A percentile compares a stretch with the other conserved stretches of the same genome.
phyloP scores from a whole-genome alignment of 2,329 filamentous ascomycete species.

The Teratosphaeria epicoccoides region DNA sequence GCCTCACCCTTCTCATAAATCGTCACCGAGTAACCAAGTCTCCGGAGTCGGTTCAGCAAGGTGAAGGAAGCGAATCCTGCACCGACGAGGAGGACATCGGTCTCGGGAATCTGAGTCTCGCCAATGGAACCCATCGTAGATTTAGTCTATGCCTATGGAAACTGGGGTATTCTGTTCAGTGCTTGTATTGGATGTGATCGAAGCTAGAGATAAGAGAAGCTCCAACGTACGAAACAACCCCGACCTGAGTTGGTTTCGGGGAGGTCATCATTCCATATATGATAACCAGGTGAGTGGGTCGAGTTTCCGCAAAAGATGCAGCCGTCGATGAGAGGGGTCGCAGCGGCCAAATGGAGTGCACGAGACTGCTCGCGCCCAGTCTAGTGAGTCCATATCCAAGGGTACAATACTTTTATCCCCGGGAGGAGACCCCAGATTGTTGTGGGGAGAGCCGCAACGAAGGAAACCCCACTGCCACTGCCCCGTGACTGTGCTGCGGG shows the following conservation, averaged over 20 bases:
- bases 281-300: background rate
- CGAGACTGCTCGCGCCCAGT: background rate
- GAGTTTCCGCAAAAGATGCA: background rate
- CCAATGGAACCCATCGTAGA: constrained; percentile 18
- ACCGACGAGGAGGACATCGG: constrained; percentile 11
- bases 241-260: background rate
- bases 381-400: background rate
- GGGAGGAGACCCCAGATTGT: background rate
- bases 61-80: constrained; percentile 10
- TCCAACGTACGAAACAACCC: background rate
- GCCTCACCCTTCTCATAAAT: constrained; percentile 27
- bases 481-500: background rate
- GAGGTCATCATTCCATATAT: background rate
- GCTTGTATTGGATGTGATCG: background rate
- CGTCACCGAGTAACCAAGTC: constrained; percentile 22
- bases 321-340: background rate
- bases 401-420: background rate
- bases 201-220: background rate
- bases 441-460: background rate
- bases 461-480: background rate
- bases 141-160: background rate
- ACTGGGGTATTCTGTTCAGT: background rate
- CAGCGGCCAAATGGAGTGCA: background rate
- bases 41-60: constrained; percentile 23
- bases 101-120: constrained; percentile 16